Base-by-base conservation (phyloP, 345 rosid species). In the Linum trigynum region DNA sequence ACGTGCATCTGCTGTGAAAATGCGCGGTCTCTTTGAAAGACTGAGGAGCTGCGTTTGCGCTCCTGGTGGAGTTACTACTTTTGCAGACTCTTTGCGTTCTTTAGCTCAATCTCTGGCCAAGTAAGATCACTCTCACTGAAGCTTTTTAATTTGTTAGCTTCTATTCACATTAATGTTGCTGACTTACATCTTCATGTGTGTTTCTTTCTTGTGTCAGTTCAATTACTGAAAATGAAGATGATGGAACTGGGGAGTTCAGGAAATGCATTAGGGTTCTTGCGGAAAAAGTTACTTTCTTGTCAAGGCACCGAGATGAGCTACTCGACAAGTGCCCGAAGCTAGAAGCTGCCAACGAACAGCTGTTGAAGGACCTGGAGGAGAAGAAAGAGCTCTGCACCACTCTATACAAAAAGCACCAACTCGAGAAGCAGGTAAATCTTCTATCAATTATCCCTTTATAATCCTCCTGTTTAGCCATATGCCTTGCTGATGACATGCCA, bases 91-190 rank as follows among this genome's bases (percentile, higher is more conserved):
- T 55, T 71, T 91, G 78, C 76, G 74, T 71, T 68, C 86, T 65
- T 82, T 95, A 58, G 96, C 95, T 74, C 97, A 91, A 79, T 86
- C 97, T 68, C 62, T 95, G 83, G 77, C 88, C 77, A 91, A 81
- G 99, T 95, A 81, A 85, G 88, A 73, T 75, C 57, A 2, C 9
- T 14, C 57, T 32, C 50, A 35, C 50, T 39, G 16, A 37, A 40
- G 60, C 48, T 71, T 17, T 48, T 32, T 40, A 55, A 62, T 2
- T 42, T 8, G 64, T 23, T 63, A 12, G 57, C 55, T 17, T 41
- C 64, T 67, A 43, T 6, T 2, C 15, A 11, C 10, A 11, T 36
- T 55, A 59, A 37, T 7, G 15, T 40, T 14, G 37, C 9, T 41
- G 48, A 53, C 3, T 3, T 3, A 16, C 32, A 15, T 37, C 32